Conservation (phyloP, 2,329 filamentous ascomycete genomes). For the Harringtonia aguacate region DNA sequence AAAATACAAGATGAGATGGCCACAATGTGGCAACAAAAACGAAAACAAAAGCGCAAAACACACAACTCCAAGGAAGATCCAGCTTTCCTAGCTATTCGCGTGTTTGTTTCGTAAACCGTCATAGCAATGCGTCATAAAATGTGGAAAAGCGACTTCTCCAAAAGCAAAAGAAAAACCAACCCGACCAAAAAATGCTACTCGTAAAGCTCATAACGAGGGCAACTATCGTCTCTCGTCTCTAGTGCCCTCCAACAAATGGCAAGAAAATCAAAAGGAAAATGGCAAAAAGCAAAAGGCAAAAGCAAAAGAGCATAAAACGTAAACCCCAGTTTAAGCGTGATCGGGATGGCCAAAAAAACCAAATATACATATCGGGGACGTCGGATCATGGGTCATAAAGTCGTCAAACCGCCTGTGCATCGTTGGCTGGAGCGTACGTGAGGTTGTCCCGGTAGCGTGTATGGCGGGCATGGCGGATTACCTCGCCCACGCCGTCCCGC, state of each 20-base stretch:
- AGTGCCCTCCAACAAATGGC: slow-evolving; percentile 6
- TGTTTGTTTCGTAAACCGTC: slow-evolving; percentile 1
- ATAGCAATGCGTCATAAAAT: background rate
- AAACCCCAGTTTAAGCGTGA: background rate
- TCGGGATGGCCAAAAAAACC: background rate
- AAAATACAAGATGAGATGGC: background rate
- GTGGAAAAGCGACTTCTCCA: background rate
- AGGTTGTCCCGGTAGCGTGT: slow-evolving; percentile 25
- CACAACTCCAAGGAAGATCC: background rate
- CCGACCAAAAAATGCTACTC: background rate
- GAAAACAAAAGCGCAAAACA: background rate
- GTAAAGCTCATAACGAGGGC: slow-evolving; percentile 1
- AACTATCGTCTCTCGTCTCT: background rate
- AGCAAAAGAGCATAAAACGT: slow-evolving; percentile 4
- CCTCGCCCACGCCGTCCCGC: slow-evolving; percentile 46
- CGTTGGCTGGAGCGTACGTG: slow-evolving; percentile 3
- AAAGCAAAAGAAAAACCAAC: background rate
- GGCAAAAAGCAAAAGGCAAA: slow-evolving; percentile 7
- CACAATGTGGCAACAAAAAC: background rate
- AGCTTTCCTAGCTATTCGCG: background rate
- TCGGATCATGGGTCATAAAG: background rate
- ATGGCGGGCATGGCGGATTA: slow-evolving; percentile 36
- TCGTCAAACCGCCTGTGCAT: background rate
- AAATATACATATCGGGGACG: background rate
- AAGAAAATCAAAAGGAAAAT: slow-evolving; percentile 11